Evolutionary conservation across 495 filamentous ascomycete species (phyloP).

Genomic region (Penicillium verhagenii): DNA sequence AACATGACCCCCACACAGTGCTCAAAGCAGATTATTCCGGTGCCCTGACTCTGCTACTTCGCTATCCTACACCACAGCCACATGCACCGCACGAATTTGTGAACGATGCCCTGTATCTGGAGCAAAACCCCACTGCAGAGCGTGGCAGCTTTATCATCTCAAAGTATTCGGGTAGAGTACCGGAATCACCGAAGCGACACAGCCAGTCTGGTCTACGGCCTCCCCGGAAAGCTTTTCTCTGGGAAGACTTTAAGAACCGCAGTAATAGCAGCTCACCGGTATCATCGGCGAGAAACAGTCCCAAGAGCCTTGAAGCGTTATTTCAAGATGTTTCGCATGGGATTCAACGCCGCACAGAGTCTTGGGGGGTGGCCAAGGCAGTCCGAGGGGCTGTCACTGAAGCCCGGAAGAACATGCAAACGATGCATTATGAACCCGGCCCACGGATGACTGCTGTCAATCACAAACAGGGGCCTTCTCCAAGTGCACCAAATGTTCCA

Average conservation of each 20-base stretch:
- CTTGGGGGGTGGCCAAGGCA: conserved; percentile 85
- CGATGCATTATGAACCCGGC: conserved; percentile 50
- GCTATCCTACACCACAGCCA: conserved; percentile 66
- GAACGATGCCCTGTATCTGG: conserved; percentile 82
- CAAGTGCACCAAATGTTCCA: background rate
- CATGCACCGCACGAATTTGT: conserved; percentile 74
- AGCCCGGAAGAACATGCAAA: conserved; percentile 70
- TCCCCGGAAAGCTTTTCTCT: conserved; percentile 31
- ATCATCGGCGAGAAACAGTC: conserved; percentile 57
- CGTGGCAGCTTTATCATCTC: conserved; percentile 73
- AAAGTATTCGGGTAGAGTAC: conserved; percentile 75
- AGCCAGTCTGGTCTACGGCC: conserved; percentile 31
- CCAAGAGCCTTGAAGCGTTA: conserved; percentile 67
- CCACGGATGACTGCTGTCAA: conserved; percentile 11
- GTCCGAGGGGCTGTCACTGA: conserved; percentile 87
- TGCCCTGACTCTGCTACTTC: conserved; percentile 75
- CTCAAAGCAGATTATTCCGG: conserved; percentile 82
- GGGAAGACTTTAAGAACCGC: conserved; percentile 31
- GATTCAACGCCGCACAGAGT: conserved; percentile 78
- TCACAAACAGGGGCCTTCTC: conserved; percentile 1
- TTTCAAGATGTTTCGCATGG: conserved; percentile 84
- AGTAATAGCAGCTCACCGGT: conserved; percentile 35
- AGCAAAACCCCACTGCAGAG: conserved; percentile 67
- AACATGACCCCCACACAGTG: conserved; percentile 50
- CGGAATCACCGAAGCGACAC: conserved; percentile 37